Evolutionary conservation across 495 filamentous ascomycete genomes (phyloP), one percentile per base, ranked within the genome.

Genomic region (Cercophora newfieldiana): DNA sequence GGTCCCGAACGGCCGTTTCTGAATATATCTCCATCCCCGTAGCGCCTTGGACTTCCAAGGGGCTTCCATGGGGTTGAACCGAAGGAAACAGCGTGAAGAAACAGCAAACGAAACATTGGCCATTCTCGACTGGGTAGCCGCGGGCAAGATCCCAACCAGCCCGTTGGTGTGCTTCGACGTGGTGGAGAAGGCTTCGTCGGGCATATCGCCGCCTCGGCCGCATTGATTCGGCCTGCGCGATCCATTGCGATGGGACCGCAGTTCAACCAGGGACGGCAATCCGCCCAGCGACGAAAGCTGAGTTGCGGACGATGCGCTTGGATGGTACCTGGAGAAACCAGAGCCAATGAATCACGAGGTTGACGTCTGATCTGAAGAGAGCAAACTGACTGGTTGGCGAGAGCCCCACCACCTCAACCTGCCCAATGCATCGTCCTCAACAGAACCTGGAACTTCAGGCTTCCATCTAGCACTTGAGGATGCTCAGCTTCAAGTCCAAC

Each of bases 21-120:
- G 37, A 44, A 44, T 44, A 44, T 44, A 44, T 16, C 37, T 16
- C 18, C 37, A 16, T 44, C 12, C n/a, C n/a, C 10, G 37, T 14
- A 44, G 37, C 37, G 37, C 37, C 37, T 44, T 16, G 37, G 18
- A 44, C 10, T 14, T 16, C 37, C 37, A 44, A 44, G 37, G 37
- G 37, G 18, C 12, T 16, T 16, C 37, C 10, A 44, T 8, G 37
- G 37, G 37, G 37, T 18, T 64, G 24, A 2, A 44, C 18, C 21
- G 65, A 7, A 29, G 56, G 3, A 22, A 28, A 5, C 33, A 44
- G 37, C 37, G 4, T 44, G 37, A 44, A 33, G 16, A 37, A 59
- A 31, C 10, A 24, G 28, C 37, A 67, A 63, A 62, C 59, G 58
- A 63, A 67, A 62, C 50, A 49, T 8, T 33, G 48, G 31, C 50